These are phyloP conservation scores for Coleophoma crateriformis DNA, from an alignment of 2,329 filamentous ascomycete genomes.

Conservation along the genomic window DNA sequence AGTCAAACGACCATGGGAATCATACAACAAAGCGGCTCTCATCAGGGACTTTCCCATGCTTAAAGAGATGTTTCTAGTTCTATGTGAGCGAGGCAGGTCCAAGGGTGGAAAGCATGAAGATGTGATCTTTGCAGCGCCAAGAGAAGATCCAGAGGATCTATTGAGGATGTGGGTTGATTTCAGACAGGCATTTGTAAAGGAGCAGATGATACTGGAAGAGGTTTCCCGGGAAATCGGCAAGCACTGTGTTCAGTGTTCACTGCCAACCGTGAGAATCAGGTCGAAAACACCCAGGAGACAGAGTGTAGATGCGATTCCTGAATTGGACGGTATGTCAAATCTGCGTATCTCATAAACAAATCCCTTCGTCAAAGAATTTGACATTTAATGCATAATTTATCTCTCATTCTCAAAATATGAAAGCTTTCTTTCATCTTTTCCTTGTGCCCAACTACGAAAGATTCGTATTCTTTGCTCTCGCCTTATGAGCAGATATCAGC, in stretches of 20 bases:
- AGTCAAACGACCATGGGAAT: slow-evolving; percentile 43
- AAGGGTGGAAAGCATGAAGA: slow-evolving; percentile 3
- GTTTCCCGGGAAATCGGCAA: slow-evolving; percentile 12
- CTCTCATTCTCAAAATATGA: no score
- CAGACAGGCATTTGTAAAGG: slow-evolving; percentile 16
- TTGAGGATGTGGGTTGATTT: slow-evolving; percentile 22
- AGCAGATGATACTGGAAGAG: slow-evolving; percentile 18
- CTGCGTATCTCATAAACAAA: background rate
- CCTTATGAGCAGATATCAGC: no score
- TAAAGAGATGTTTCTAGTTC: slow-evolving; percentile 18
- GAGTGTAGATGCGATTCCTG: background rate
- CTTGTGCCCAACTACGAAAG: no score
- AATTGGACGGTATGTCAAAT: background rate
- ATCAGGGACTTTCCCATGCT: slow-evolving; percentile 34
- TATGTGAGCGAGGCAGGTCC: slow-evolving; percentile 4
- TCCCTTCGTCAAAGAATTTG: no score
- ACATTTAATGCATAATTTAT: no score
- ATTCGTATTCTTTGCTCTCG: no score
- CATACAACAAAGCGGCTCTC: slow-evolving; percentile 42
- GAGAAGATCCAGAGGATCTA: slow-evolving; percentile 12
- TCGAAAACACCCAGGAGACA: slow-evolving; percentile 2
- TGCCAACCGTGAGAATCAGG: slow-evolving; percentile 20
- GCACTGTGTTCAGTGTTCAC: slow-evolving; percentile 14
- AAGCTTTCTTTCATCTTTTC: no score
- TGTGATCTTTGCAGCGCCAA: slow-evolving; percentile 14